phyloP scores from a whole-genome alignment of 768 basidiomycete genomes.

The Floccularia luteovirens region DNA sequence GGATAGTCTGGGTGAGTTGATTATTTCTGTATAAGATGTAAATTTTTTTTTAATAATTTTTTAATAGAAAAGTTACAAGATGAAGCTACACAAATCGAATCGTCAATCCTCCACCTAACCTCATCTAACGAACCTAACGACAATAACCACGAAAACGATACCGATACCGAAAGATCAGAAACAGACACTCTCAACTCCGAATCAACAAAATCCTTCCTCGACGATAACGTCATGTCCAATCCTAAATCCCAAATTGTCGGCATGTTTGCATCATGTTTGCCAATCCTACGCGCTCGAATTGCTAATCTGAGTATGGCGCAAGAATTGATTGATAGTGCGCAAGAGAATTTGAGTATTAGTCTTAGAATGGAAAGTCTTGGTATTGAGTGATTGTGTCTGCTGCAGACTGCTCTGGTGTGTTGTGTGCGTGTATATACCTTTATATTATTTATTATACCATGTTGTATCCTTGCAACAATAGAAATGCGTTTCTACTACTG shows the following conservation, averaged over 20 bases:
- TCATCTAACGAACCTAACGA: background rate
- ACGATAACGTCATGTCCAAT: conserved; percentile 9
- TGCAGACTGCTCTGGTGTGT: too few species aligned
- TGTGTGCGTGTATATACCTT: too few species aligned
- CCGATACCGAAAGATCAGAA: too few species aligned
- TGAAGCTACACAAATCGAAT: conserved; percentile 17
- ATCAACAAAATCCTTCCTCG: background rate
- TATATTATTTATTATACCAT: too few species aligned
- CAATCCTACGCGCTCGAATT: conserved; percentile 37
- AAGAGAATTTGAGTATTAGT: conserved; percentile 39
- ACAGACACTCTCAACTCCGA: too few species aligned
- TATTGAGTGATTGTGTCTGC: conserved; percentile 15
- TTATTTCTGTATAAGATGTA: too few species aligned
- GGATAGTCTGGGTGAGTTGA: conserved; percentile 25
- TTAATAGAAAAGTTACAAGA: conserved; percentile 16
- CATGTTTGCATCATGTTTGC: conserved; percentile 37
- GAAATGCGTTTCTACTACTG: too few species aligned
- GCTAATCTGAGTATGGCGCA: conserved; percentile 41
- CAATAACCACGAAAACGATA: background rate
- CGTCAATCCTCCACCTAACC: conserved; percentile 16
- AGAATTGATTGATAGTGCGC: conserved; percentile 39
- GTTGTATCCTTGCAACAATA: too few species aligned
- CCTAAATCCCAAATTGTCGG: conserved; percentile 31
- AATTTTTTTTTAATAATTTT: conserved; percentile 4
- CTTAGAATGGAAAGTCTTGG: conserved; percentile 43